Base-by-base conservation (phyloP, 495 filamentous ascomycete genomes). In the Hypoxylon intermedium region DNA sequence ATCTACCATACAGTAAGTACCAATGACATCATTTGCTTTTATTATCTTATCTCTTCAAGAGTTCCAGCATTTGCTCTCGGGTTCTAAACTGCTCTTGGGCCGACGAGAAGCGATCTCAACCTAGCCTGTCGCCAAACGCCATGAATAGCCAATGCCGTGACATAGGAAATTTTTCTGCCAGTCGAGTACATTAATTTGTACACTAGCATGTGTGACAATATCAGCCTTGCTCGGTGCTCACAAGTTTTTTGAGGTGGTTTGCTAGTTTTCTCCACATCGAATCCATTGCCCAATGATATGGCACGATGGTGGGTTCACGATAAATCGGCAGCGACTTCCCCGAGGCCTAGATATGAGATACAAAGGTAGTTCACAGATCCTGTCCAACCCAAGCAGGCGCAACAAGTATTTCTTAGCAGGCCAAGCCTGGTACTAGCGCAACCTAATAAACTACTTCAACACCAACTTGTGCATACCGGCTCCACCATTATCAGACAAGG, bases 401-500 rank as follows among this genome's bases (percentile, higher is more conserved):
- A 49, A 53, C 12, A 63, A 48, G 60, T 58, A 63, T 43, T 40
- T 23, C 54, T 45, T 54, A 54, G 7, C 53, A 59, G 36, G 37
- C 44, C 40, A 54, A 50, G 50, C 37, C n/a, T 34, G 9, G 23
- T 40, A 33, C 48, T 64, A 62, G 30, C 18, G 30, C 12, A 30
- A 13, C 23, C 16, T 33, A 54, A 56, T 53, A 52, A 43, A 50
- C 43, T 30, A 33, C 36, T 33, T 58, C 60, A 48, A 53, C 60
- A 56, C 48, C 60, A 58, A 26, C 16, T 26, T 49, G 3, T 43
- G 54, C 48, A 58, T 57, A n/a, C 18, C 24, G 33, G 15, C 60
- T 64, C 60, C 60, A 64, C 60, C 60, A 53, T 58, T 58, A 58
- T 64, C 60, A 54, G 43, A 13, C 26, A 53, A 53, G 54, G 43